Evolutionary conservation across 352 stramenopile species (phyloP), one percentile per base, ranked within the genome.

Genomic region (Stephanocyclus meneghinianus): DNA sequence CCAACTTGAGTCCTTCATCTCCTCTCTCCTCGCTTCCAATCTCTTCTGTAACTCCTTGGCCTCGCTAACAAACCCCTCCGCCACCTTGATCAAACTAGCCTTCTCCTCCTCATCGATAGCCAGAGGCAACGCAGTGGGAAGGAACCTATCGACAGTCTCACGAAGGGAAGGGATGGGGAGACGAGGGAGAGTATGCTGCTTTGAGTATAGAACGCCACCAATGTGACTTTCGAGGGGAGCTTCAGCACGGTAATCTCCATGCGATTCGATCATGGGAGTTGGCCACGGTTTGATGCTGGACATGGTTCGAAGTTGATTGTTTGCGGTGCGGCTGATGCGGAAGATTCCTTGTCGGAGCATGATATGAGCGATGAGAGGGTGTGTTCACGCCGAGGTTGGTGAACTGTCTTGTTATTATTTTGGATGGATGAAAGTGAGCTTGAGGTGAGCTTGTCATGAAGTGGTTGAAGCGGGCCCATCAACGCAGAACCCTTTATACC

Each of bases 71-170:
- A 97, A 80, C 45, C 97, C 95, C 59, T 97, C 92, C 32, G 86
- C 75, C 0, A 92, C 95, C 84, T 96, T 93, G 16, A 89, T 84
- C 70, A 97, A 91, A 10, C 95, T 93, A 21, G 95, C 83, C 37
- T 92, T 88, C 78, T 98, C 97, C 80, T 98, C 93, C 2, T 94
- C 88, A 1, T 84, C 80, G 2, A 89, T 91, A 16, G 97, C 81
- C 45, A 98, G 78, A 37, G 96, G 95, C 71, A 98, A 90, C 18
- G 96, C 95, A 10, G 95, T 97, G 76, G 96, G 92, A 35, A 98
- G 83, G 73, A 98, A 98, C 50, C 93, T 90, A 42, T 89, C 69
- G 11, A 98, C 84, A 4, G 96, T 98, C 55, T 98, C 94, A 68
- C 35, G 50, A 10, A 99, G 90, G 30, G 92, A 79, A 0, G 96